Percentiles rank a stretch among this genome's conserved stretches.
Evolutionary conservation across 139 green algal genomes (phyloP).

Genomic region (Eudorina sp.): DNA sequence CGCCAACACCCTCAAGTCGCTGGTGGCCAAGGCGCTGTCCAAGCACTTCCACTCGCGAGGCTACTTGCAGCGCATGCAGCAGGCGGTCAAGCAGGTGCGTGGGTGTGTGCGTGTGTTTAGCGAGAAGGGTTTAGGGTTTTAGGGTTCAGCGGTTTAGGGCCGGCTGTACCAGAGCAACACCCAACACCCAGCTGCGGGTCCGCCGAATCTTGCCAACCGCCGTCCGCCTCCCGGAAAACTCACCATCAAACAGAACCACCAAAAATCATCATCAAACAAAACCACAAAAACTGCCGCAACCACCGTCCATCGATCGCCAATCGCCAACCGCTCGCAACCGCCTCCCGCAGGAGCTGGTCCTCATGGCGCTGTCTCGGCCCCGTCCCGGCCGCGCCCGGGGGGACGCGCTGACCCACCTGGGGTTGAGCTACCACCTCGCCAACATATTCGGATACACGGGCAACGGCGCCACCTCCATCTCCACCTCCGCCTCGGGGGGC

Average conservation of each 20-base stretch:
- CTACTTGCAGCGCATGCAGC: conserved; percentile 44
- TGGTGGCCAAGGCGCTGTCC: conserved; percentile 43
- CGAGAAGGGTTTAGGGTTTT: too few species aligned
- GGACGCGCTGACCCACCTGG: conserved; percentile 3
- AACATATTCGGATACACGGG: conserved; percentile 20
- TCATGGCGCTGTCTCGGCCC: conserved; percentile 34
- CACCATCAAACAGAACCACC: too few species aligned
- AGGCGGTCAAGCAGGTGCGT: conserved; percentile 32
- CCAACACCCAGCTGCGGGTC: too few species aligned
- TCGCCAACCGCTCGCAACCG: too few species aligned
- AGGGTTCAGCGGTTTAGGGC: too few species aligned
- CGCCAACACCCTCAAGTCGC: conserved; percentile 33
- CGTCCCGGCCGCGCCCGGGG: conserved; percentile 2
- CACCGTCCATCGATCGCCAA: too few species aligned
- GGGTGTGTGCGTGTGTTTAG: too few species aligned
- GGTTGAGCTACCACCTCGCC: conserved; percentile 35
- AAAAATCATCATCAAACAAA: too few species aligned
- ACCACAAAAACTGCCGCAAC: too few species aligned
- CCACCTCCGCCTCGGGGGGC: not conserved
- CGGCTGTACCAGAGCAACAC: too few species aligned
- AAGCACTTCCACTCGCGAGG: conserved; percentile 46
- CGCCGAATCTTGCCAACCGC: too few species aligned
- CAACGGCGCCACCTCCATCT: not conserved
- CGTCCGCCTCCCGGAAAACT: too few species aligned
- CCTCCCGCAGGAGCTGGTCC: conserved; percentile 19